phyloP scores from a whole-genome alignment of 75 land plant species.

The Ceratopteris richardii region DNA sequence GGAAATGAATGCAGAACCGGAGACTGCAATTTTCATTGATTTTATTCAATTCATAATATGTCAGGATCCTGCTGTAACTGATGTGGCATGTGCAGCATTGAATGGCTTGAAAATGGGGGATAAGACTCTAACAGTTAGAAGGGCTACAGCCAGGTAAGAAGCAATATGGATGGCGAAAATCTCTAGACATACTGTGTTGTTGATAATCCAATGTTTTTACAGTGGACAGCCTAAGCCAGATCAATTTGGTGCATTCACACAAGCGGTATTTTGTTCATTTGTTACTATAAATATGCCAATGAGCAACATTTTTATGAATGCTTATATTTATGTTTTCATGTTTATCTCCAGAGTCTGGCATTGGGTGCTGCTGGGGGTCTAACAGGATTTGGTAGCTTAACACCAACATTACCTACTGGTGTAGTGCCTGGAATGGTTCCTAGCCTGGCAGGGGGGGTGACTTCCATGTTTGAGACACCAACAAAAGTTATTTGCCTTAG shows the following conservation, averaged over 20 bases:
- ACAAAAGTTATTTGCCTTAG: constrained; percentile 71
- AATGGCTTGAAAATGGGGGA: constrained; percentile 95
- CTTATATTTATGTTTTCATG: not conserved
- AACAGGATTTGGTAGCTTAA: constrained; percentile 8
- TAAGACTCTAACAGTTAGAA: constrained; percentile 83
- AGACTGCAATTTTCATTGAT: not conserved
- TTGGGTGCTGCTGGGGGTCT: constrained; percentile 17
- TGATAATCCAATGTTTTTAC: constrained; percentile 3
- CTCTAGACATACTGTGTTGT: not conserved
- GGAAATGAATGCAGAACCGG: not conserved
- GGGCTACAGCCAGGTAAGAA: constrained; percentile 71
- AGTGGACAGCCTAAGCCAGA: constrained; percentile 76
- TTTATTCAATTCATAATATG: not conserved
- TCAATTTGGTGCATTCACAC: constrained; percentile 69
- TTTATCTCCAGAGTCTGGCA: constrained; percentile 27
- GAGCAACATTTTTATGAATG: not conserved
- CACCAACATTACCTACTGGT: constrained; percentile 1
- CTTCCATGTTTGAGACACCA: constrained; percentile 24
- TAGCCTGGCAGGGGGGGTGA: constrained; percentile 9
- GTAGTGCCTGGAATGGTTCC: constrained; percentile 32
- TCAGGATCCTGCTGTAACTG: constrained; percentile 74
- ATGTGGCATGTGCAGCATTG: constrained; percentile 84
- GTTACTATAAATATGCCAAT: constrained; percentile 85
- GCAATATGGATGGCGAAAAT: not conserved
- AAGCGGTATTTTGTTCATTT: constrained; percentile 47